Percentiles rank a stretch among this genome's conserved stretches.
These are phyloP conservation scores for Astrothelium subdiscretum DNA, from an alignment of 495 filamentous ascomycete species.

Conservation along the genomic window DNA sequence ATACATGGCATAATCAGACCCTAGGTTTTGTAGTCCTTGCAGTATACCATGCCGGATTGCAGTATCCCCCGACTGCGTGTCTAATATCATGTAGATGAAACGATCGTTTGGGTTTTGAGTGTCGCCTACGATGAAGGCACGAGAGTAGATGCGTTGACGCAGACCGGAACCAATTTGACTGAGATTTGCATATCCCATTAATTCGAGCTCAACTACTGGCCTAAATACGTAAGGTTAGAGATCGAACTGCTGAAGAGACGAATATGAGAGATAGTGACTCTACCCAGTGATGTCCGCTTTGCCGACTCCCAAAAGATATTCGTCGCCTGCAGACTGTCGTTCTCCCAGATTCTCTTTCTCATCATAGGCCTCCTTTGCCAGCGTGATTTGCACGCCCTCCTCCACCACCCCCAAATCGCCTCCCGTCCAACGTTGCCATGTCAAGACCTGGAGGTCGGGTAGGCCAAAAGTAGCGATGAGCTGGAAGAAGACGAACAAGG, in stretches of 20 bases:
- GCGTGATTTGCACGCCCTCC: background rate
- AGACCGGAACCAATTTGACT: slow-evolving; percentile 78
- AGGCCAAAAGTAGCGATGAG: slow-evolving; percentile 20
- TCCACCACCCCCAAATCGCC: background rate
- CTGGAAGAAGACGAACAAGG: slow-evolving; percentile 21
- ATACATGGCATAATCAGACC: slow-evolving; percentile 60
- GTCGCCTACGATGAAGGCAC: slow-evolving; percentile 80
- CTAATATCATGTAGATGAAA: slow-evolving; percentile 80
- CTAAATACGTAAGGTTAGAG: slow-evolving; percentile 25
- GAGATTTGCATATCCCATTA: slow-evolving; percentile 90
- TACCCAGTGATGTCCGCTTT: slow-evolving; percentile 94
- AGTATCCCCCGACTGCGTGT: slow-evolving; percentile 84
- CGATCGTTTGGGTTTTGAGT: slow-evolving; percentile 52
- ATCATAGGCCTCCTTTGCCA: background rate
- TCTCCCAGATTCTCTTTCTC: slow-evolving; percentile 10
- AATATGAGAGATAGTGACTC: background rate
- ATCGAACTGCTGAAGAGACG: slow-evolving; percentile 6
- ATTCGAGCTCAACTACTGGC: slow-evolving; percentile 79
- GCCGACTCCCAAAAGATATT: slow-evolving; percentile 78
- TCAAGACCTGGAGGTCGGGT: slow-evolving; percentile 20
- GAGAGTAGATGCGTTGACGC: slow-evolving; percentile 78
- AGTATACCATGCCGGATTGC: slow-evolving; percentile 80
- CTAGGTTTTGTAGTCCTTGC: slow-evolving; percentile 53
- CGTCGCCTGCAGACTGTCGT: slow-evolving; percentile 28
- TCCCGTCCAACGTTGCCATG: slow-evolving; percentile 6